These are phyloP conservation scores for Cyclanthera cordifolia DNA, from an alignment of 306 rosid species.

Conservation along the genomic window DNA sequence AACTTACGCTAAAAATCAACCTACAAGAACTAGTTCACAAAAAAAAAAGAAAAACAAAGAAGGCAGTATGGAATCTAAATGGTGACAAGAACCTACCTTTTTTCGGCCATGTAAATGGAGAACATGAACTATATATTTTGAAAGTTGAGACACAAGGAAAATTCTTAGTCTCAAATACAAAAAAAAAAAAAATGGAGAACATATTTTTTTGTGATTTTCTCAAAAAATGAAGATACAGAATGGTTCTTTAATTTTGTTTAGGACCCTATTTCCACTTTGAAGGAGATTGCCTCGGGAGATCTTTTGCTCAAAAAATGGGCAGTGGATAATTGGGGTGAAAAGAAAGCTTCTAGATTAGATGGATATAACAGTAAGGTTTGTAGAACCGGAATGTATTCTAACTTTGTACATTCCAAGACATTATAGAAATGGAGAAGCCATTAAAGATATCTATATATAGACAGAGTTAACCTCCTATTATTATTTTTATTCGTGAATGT, in stretches of 20 bases:
- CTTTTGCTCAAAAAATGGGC: neutral
- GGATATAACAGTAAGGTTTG: neutral
- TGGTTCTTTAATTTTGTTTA: neutral
- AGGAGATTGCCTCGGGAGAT: neutral
- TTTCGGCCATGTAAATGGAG: neutral
- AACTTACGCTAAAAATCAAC: neutral
- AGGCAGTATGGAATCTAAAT: neutral
- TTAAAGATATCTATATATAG: neutral
- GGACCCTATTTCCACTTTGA: neutral
- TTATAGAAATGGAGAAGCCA: neutral
- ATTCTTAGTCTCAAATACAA: neutral
- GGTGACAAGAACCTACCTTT: neutral
- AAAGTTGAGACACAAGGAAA: neutral
- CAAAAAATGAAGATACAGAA: neutral
- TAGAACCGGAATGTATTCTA: neutral
- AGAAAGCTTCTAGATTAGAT: neutral
- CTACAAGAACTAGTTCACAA: neutral
- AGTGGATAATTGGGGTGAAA: neutral
- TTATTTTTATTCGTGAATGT: too few relatives aligned
- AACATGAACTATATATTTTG: neutral
- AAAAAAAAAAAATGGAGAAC: neutral
- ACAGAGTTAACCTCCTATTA: neutral
- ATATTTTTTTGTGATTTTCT: neutral
- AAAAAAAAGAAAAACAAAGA: neutral
- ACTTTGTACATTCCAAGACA: neutral